Base-by-base conservation (phyloP, 495 filamentous ascomycete genomes). In the Aspergillus hancockii region DNA sequence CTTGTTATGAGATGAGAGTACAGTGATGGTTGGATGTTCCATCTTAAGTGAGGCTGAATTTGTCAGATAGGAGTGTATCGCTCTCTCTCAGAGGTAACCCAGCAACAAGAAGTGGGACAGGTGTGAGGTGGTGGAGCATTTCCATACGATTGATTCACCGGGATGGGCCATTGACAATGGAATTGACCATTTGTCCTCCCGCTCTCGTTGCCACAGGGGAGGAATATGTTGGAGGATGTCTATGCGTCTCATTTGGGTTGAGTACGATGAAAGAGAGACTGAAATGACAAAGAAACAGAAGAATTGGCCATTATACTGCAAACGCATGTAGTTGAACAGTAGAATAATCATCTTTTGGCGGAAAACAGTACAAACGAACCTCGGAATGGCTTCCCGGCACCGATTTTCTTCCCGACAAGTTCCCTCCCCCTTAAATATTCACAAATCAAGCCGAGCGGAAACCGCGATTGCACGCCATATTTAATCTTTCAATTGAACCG, bases 311-410 rank as follows among this genome's bases (percentile, higher is more conserved):
- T 28, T 12, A 51, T 32, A 23, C 21, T 22, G 22, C 16, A 46
- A 5, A 30, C 32, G 40, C 43, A 41, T 10, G 28, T 19, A 21
- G 8, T 21, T 53, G 18, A 18, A 40, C 8, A 22, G 51, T 45
- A 34, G 49, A 31, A 52, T 51, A 16, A 51, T 32, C 34, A 38
- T 19, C 16, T 52, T 30, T 36, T 52, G 34, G 50, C 30, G 8
- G 22, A 22, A 10, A 30, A 50, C 0, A 31, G 25, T 36, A 53
- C 22, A 14, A 47, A 57, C 28, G 43, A 45, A 52, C 56, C 49
- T 58, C 56, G 56, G 56, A 58, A 49, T 23, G 34, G 50, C 47
- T 19, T 34, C 34, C 56, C 56, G 56, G 46, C 32, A 36, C 36
- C n/a, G 23, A 43, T n/a, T 19, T 31, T 52, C 32, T 45, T 45